phyloP scores from a whole-genome alignment of 2,329 filamentous ascomycete species.

The Penicillium sp. region DNA sequence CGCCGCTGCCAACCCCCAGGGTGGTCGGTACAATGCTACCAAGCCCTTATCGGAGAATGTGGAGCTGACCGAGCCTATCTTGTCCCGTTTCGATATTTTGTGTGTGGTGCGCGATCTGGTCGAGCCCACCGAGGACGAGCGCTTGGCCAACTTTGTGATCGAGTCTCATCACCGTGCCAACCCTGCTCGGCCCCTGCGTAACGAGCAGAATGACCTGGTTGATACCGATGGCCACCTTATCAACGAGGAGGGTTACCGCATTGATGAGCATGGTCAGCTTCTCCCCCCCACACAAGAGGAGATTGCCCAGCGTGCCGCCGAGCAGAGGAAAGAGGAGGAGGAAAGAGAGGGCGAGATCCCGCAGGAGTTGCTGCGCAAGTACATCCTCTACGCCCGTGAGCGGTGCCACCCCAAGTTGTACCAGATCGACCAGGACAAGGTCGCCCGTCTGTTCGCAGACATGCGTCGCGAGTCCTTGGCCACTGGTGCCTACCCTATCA shows the following conservation, averaged over 20 bases:
- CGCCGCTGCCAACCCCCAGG: constrained; percentile 93
- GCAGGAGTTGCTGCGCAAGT: constrained; percentile 89
- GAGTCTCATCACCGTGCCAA: constrained; percentile 91
- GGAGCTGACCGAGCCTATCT: constrained; percentile 91
- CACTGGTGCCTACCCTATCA: constrained; percentile 96
- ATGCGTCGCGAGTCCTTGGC: constrained; percentile 92
- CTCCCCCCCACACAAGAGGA: constrained; percentile 48
- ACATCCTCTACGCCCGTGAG: constrained; percentile 92
- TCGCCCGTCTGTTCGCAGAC: constrained; percentile 89
- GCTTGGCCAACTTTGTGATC: constrained; percentile 90
- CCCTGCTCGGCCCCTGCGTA: constrained; percentile 56
- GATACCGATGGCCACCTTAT: constrained; percentile 54
- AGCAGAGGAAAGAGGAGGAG: constrained; percentile 48
- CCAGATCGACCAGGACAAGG: constrained; percentile 96
- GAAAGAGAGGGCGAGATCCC: constrained; percentile 71
- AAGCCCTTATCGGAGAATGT: constrained; percentile 96
- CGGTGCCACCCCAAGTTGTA: constrained; percentile 89
- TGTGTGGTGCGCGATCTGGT: constrained; percentile 96
- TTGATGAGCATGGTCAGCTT: constrained; percentile 46
- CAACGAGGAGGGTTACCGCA: constrained; percentile 58
- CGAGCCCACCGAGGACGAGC: constrained; percentile 87
- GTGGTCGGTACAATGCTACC: constrained; percentile 93
- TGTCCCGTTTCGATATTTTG: constrained; percentile 97
- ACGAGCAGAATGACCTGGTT: constrained; percentile 45
- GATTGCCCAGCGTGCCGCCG: constrained; percentile 36